Evolutionary conservation across 2,329 filamentous ascomycete species (phyloP).

Genomic region (Arthrinium phaeospermum): DNA sequence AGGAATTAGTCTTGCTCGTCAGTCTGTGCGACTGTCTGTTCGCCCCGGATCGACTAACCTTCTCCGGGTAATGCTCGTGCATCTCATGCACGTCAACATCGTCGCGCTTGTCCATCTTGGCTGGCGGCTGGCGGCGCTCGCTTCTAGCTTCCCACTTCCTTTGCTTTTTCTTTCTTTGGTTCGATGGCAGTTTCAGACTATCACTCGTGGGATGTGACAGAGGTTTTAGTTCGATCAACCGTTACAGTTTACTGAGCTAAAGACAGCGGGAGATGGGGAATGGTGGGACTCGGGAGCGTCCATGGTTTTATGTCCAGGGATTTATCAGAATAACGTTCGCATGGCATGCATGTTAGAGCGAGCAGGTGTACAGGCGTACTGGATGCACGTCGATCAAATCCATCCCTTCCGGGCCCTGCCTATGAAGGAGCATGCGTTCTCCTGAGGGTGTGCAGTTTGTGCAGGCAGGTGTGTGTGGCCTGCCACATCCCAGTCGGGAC

Average conservation of each 20-base stretch:
- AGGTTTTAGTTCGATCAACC: not conserved
- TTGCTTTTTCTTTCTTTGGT: not conserved
- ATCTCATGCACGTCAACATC: not conserved
- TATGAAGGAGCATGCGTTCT: not conserved
- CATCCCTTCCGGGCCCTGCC: not conserved
- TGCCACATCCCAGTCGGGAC: not conserved
- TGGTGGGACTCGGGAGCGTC: slow-evolving; percentile 10
- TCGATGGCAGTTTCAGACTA: not conserved
- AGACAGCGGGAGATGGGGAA: not conserved
- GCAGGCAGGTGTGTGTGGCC: not conserved
- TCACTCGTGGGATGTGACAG: not conserved
- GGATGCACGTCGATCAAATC: not conserved
- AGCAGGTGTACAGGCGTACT: not conserved
- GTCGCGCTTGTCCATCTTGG: slow-evolving; percentile 14
- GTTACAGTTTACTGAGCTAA: not conserved
- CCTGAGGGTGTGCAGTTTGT: slow-evolving; percentile 6
- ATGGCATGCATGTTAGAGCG: not conserved
- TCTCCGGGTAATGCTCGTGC: slow-evolving; percentile 18
- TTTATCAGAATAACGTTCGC: not conserved
- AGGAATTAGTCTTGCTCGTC: not conserved
- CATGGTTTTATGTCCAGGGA: slow-evolving; percentile 18
- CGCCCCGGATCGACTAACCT: not conserved
- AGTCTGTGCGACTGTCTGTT: no score
- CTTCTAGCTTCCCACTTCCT: not conserved
- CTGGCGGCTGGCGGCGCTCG: not conserved